Evolutionary conservation across 495 filamentous ascomycete genomes (phyloP).

Genomic region (Trichoderma gamsii): DNA sequence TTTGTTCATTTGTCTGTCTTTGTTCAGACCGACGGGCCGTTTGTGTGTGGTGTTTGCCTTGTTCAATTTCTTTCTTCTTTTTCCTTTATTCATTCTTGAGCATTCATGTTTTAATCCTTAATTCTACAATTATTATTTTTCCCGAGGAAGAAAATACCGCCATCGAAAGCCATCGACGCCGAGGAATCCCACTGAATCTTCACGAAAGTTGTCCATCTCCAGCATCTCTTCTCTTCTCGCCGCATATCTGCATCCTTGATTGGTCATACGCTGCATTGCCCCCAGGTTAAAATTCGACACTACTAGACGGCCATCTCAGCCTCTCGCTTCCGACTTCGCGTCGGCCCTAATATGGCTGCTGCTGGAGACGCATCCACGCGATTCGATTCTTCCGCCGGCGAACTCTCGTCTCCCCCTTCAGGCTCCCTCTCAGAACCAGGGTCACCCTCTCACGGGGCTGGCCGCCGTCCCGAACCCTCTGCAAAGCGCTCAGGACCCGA

Average conservation of each 20-base stretch:
- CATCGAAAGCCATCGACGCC: too few relatives aligned
- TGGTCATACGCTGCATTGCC: background rate
- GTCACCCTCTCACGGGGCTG: conserved; percentile 24
- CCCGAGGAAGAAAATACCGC: too few relatives aligned
- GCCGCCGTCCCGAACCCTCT: conserved; percentile 24
- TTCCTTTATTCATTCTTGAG: background rate
- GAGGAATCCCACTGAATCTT: too few relatives aligned
- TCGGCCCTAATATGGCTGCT: conserved; percentile 14
- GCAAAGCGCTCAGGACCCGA: conserved; percentile 27
- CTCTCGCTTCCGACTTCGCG: conserved; percentile 3
- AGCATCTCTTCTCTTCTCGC: background rate
- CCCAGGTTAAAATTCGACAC: background rate
- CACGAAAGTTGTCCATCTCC: background rate
- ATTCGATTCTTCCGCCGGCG: conserved; percentile 32
- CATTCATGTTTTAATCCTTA: conserved; percentile 1
- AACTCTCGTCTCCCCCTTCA: conserved; percentile 32
- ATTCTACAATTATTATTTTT: background rate
- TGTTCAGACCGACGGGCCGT: too few relatives aligned
- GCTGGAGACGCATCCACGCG: conserved; percentile 13
- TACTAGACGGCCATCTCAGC: background rate
- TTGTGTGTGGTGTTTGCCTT: too few relatives aligned
- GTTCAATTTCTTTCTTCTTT: background rate
- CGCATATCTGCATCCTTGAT: background rate
- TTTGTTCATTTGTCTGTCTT: background rate
- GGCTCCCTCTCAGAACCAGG: conserved; percentile 30